These are phyloP conservation scores for Hibiscus trionum DNA, from an alignment of 345 rosid genomes.

Conservation along the genomic window DNA sequence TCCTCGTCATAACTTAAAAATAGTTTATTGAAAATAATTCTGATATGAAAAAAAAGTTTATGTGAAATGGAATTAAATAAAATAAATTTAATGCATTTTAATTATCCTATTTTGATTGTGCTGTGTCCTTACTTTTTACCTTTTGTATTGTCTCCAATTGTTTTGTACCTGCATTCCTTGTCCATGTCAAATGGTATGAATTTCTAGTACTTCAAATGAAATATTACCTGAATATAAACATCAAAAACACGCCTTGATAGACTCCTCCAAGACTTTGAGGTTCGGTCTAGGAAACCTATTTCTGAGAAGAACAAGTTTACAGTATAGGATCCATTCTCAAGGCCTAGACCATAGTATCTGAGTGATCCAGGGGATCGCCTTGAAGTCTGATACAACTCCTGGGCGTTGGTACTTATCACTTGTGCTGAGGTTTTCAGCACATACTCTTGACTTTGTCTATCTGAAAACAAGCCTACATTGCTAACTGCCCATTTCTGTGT, in stretches of 20 bases:
- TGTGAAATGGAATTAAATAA: no score
- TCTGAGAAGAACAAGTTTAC: slow-evolving; percentile 44
- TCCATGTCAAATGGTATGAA: not conserved
- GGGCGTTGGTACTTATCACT: slow-evolving; percentile 29
- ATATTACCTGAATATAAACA: slow-evolving; percentile 21
- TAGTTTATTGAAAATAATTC: no score
- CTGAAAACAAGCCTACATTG: slow-evolving; percentile 40
- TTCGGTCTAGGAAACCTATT: slow-evolving; percentile 29
- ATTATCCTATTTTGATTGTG: no score
- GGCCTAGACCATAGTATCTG: slow-evolving; percentile 35
- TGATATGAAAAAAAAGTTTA: no score
- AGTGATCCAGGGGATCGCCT: slow-evolving; percentile 32
- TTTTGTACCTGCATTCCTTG: no score
- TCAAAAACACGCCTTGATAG: slow-evolving; percentile 38
- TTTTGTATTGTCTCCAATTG: no score
- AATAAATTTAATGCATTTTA: no score
- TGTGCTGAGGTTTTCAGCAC: slow-evolving; percentile 8
- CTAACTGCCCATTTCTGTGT: slow-evolving; percentile 51
- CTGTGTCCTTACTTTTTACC: no score
- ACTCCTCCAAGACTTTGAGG: slow-evolving; percentile 30
- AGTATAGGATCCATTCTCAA: slow-evolving; percentile 15
- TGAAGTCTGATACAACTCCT: slow-evolving; percentile 35
- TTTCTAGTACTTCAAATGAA: not conserved
- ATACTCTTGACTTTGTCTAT: slow-evolving; percentile 26
- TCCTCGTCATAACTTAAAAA: no score